Percentiles rank a stretch among this genome's conserved stretches.
Evolutionary conservation across 2,329 filamentous ascomycete species (phyloP).

Genomic region (Cercospora brassicicola): DNA sequence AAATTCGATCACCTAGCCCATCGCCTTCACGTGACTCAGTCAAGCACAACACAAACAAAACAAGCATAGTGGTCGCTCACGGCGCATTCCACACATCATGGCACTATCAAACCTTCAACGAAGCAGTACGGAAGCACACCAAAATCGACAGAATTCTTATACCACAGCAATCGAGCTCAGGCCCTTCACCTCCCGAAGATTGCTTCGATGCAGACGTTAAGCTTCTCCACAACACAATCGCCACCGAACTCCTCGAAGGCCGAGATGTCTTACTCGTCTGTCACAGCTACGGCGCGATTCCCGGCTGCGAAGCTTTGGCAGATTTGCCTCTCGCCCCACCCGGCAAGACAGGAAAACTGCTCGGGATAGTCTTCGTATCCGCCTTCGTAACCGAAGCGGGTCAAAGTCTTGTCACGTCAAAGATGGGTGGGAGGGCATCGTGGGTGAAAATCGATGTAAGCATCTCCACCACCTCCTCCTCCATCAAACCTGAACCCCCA

Average conservation of each 20-base stretch:
- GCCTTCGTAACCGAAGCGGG: slow-evolving; percentile 26
- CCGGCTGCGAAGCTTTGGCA: slow-evolving; percentile 26
- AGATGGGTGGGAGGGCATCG: slow-evolving; percentile 19
- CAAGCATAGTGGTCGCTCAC: slow-evolving; percentile 22
- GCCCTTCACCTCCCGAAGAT: slow-evolving; percentile 10
- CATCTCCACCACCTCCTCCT: neutral
- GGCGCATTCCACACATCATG: slow-evolving; percentile 24
- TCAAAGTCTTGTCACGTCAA: slow-evolving; percentile 19
- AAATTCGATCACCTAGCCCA: slow-evolving; percentile 12
- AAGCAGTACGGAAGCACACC: slow-evolving; percentile 14
- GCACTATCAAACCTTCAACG: slow-evolving; percentile 21
- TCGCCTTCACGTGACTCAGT: slow-evolving; percentile 1
- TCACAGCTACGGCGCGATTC: slow-evolving; percentile 25
- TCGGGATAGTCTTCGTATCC: slow-evolving; percentile 27
- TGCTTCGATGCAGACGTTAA: slow-evolving; percentile 20
- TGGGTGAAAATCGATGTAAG: slow-evolving; percentile 20
- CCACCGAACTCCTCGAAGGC: slow-evolving; percentile 13
- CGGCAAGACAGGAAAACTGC: slow-evolving; percentile 12
- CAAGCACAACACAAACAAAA: slow-evolving; percentile 13
- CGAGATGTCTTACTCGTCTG: slow-evolving; percentile 24
- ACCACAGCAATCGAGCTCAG: slow-evolving; percentile 21
- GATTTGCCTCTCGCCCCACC: slow-evolving; percentile 10
- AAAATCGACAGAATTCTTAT: slow-evolving; percentile 13
- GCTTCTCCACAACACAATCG: slow-evolving; percentile 15
- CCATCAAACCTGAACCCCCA: no score